Evolutionary conservation across 495 filamentous ascomycete genomes (phyloP).

Genomic region (Aspergillus biplanus): DNA sequence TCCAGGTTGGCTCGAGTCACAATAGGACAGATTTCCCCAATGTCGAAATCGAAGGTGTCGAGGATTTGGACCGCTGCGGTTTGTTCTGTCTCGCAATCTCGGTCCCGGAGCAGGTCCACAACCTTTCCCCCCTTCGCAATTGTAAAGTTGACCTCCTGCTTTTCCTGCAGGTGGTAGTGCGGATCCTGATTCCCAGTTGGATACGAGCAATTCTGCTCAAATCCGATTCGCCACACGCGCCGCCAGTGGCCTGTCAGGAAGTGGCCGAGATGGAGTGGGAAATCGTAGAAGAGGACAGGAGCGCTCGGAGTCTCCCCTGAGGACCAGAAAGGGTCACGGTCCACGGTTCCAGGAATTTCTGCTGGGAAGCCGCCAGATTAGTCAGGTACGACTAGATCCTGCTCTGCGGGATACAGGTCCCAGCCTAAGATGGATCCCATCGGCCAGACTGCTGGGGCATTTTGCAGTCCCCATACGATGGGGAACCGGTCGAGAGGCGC

Average conservation of each 20-base stretch:
- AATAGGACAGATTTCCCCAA: background rate
- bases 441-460: background rate
- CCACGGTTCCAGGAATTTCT: background rate
- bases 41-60: background rate
- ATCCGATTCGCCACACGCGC: background rate
- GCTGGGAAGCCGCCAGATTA: background rate
- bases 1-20: background rate
- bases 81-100: conserved; percentile 1
- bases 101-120: background rate
- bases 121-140: conserved; percentile 1
- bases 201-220: conserved; percentile 5
- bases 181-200: background rate
- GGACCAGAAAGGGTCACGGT: background rate
- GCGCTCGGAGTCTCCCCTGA: background rate
- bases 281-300: background rate
- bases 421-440: background rate
- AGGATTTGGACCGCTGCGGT: background rate
- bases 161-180: background rate
- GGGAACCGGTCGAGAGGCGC: background rate
- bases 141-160: background rate
- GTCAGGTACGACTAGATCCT: background rate
- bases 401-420: background rate
- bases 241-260: background rate
- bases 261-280: background rate
- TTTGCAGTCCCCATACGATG: background rate